phyloP scores from a whole-genome alignment of 2,329 filamentous ascomycete genomes.

The Aspergillus pseudonomiae region DNA sequence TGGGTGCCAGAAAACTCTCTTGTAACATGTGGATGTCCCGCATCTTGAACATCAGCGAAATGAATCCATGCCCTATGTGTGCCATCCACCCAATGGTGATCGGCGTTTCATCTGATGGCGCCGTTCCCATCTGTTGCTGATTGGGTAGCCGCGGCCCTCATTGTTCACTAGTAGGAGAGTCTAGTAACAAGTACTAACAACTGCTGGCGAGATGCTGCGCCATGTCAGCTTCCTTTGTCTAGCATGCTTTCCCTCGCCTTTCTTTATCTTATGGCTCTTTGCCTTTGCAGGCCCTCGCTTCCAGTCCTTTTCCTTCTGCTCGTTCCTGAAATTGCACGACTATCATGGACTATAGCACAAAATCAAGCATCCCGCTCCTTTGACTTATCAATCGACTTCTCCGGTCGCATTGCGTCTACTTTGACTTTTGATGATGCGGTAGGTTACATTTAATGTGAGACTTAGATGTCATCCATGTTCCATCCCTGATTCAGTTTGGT shows the following conservation, averaged over 20 bases:
- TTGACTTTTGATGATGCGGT: neutral
- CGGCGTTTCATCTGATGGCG: slow-evolving; percentile 7
- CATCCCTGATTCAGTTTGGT: neutral
- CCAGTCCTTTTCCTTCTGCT: neutral
- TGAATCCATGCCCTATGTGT: neutral
- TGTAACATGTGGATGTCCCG: neutral
- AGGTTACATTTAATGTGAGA: slow-evolving; percentile 1
- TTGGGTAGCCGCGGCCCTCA: slow-evolving; percentile 8
- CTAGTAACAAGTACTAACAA: neutral
- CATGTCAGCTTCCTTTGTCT: slow-evolving; percentile 22
- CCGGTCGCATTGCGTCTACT: too few species aligned
- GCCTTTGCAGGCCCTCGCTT: slow-evolving; percentile 5
- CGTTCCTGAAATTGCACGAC: neutral
- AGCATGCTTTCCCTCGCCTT: slow-evolving; percentile 1
- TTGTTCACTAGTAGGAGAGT: slow-evolving; percentile 11
- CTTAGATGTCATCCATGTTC: neutral
- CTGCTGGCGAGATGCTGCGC: slow-evolving; percentile 21
- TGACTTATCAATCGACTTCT: neutral
- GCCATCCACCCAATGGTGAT: slow-evolving; percentile 7
- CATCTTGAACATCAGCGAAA: neutral
- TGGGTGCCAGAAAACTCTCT: neutral
- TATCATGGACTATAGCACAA: neutral
- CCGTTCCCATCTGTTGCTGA: neutral
- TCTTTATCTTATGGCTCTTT: slow-evolving; percentile 4
- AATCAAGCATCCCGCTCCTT: neutral